These are phyloP conservation scores for Auricularia sp. DNA, from an alignment of 768 basidiomycete species.

Conservation along the genomic window DNA sequence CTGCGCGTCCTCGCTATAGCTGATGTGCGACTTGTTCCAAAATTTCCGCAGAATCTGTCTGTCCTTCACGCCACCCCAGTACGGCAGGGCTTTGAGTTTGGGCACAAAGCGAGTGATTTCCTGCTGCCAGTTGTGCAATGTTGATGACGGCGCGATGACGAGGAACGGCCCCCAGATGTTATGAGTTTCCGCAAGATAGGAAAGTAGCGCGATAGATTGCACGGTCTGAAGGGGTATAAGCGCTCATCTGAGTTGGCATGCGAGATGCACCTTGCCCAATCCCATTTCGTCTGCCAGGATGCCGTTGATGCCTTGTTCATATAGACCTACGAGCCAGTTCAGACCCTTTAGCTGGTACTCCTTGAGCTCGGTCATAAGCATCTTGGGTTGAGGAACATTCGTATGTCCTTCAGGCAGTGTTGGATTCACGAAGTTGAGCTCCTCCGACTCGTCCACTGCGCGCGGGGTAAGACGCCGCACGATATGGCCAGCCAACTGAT, in stretches of 20 bases:
- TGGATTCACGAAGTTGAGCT: conserved; percentile 98
- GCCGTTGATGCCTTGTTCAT: conserved; percentile 99
- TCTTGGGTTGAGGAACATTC: conserved; percentile 84
- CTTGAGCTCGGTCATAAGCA: conserved; percentile 94
- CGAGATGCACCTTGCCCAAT: conserved; percentile 58
- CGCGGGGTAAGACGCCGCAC: not conserved
- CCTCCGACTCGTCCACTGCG: conserved; percentile 77
- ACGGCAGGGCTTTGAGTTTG: conserved; percentile 84
- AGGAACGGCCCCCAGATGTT: conserved; percentile 99
- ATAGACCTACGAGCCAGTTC: conserved; percentile 94
- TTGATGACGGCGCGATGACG: conserved; percentile 94
- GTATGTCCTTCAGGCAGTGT: conserved; percentile 77
- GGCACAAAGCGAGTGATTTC: conserved; percentile 95
- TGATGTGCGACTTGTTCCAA: conserved; percentile 97
- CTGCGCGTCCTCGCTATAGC: conserved; percentile 88
- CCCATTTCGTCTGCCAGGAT: conserved; percentile 99
- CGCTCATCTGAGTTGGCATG: conserved; percentile 2
- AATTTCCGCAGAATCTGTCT: conserved; percentile 89
- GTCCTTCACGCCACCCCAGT: conserved; percentile 98
- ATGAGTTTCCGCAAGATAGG: conserved; percentile 92
- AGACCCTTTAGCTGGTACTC: conserved; percentile 98
- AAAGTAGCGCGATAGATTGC: conserved; percentile 92
- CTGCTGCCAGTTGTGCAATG: conserved; percentile 98
- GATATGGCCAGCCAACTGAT: not conserved
- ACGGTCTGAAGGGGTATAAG: conserved; percentile 53